Percentiles rank a stretch among this genome's conserved stretches.
Evolutionary conservation across 495 filamentous ascomycete species (phyloP).

Genomic region (Penicillium manginii): DNA sequence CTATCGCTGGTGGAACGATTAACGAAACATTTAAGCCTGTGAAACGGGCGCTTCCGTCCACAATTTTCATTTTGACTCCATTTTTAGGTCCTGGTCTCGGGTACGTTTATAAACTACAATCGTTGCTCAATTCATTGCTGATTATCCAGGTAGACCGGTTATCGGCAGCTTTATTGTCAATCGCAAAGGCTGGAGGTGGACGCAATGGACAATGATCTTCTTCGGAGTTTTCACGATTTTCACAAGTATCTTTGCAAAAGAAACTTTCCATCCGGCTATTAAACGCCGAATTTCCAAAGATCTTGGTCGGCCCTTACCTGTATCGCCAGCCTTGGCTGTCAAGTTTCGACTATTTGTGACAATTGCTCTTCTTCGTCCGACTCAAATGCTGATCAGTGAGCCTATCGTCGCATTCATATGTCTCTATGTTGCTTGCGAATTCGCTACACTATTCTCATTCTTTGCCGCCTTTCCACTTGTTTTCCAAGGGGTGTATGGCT

Average conservation of each 20-base stretch:
- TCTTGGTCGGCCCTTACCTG: conserved; percentile 40
- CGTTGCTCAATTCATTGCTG: background rate
- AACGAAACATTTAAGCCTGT: conserved; percentile 45
- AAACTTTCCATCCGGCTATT: conserved; percentile 69
- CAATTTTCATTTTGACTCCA: conserved; percentile 43
- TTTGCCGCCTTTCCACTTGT: conserved; percentile 65
- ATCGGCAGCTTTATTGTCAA: conserved; percentile 65
- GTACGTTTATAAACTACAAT: conserved; percentile 32
- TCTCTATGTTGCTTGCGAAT: conserved; percentile 66
- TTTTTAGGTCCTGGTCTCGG: conserved; percentile 37
- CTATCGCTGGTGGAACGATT: conserved; percentile 50
- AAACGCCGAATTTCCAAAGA: conserved; percentile 53
- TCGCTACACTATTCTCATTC: conserved; percentile 66
- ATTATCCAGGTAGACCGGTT: conserved; percentile 57
- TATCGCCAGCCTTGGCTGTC: conserved; percentile 33
- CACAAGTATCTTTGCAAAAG: conserved; percentile 33
- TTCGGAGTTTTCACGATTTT: conserved; percentile 46
- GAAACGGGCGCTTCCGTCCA: conserved; percentile 38
- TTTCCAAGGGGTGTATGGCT: conserved; percentile 54
- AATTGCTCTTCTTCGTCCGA: conserved; percentile 60
- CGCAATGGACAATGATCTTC: conserved; percentile 58
- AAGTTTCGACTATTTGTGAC: conserved; percentile 55
- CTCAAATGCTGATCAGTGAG: conserved; percentile 67
- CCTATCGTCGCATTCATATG: conserved; percentile 66
- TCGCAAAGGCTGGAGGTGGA: conserved; percentile 66